phyloP scores from a whole-genome alignment of 495 filamentous ascomycete species.

The Neurospora sp. region DNA sequence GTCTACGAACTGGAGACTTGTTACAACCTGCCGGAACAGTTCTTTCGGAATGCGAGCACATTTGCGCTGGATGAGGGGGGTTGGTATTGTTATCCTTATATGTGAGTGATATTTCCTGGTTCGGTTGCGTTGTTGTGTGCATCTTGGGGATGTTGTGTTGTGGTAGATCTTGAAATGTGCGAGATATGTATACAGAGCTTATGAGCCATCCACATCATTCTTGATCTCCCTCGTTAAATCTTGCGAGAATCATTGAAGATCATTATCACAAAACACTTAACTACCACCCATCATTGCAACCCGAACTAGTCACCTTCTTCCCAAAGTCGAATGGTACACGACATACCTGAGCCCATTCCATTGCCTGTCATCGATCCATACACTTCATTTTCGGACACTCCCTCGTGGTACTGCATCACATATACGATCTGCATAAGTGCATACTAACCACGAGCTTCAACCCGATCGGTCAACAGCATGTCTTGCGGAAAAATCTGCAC shows the following conservation, averaged over 20 bases:
- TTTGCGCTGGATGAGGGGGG: slow-evolving; percentile 33
- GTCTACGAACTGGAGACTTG: slow-evolving; percentile 28
- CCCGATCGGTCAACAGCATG: background rate
- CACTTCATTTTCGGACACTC: background rate
- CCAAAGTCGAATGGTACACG: background rate
- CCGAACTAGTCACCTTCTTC: background rate
- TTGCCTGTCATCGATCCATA: background rate
- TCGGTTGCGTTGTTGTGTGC: too few species aligned
- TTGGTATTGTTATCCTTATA: slow-evolving; percentile 31
- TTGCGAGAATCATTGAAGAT: too few species aligned
- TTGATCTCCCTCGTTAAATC: too few species aligned
- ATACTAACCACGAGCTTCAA: background rate
- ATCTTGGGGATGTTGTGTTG: too few species aligned
- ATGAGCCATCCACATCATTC: too few species aligned
- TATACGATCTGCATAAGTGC: background rate
- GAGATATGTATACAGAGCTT: too few species aligned
- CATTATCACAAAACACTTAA: too few species aligned
- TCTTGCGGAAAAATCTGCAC: slow-evolving; percentile 30
- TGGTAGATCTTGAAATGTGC: too few species aligned
- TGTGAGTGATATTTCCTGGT: slow-evolving; percentile 5
- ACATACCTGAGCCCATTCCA: background rate
- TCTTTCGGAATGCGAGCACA: slow-evolving; percentile 24
- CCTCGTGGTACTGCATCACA: background rate
- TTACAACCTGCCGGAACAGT: slow-evolving; percentile 23
- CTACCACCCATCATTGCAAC: background rate